phyloP scores from a whole-genome alignment of 148 eudicot genomes.

The Rhododendron ovatum region DNA sequence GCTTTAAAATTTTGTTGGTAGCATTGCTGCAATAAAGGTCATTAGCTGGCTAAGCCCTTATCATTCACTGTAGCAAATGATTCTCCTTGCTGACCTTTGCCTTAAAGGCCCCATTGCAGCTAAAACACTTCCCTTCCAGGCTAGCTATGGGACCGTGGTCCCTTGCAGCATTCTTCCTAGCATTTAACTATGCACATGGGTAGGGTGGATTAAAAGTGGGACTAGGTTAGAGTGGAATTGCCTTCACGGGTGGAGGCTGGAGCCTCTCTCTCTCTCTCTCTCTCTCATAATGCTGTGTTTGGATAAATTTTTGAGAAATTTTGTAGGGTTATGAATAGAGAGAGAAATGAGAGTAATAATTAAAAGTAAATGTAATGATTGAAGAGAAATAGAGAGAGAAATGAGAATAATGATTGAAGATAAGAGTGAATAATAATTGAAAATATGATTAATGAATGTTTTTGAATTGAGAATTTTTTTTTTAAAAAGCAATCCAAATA shows the following conservation, averaged over 20 bases:
- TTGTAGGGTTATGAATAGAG: too few relatives aligned
- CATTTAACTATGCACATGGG: neutral
- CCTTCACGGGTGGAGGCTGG: neutral
- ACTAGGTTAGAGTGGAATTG: neutral
- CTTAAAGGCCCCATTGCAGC: neutral
- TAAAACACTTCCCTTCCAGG: neutral
- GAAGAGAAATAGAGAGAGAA: too few relatives aligned
- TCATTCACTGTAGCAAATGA: neutral
- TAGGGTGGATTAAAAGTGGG: neutral
- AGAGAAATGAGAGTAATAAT: too few relatives aligned
- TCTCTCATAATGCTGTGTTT: too few relatives aligned
- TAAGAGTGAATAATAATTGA: too few relatives aligned
- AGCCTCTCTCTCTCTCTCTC: too few relatives aligned
- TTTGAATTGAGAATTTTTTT: too few relatives aligned
- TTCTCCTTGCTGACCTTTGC: neutral
- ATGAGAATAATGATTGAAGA: too few relatives aligned
- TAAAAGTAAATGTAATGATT: too few relatives aligned
- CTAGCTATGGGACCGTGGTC: neutral
- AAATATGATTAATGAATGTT: too few relatives aligned
- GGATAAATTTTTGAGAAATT: too few relatives aligned
- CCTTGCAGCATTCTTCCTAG: neutral
- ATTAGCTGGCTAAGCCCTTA: neutral
- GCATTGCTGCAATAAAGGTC: neutral
- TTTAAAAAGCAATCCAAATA: too few relatives aligned
- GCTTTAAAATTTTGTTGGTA: neutral